These are phyloP conservation scores for Stropharia rugosoannulata DNA, from an alignment of 768 basidiomycete genomes.

Conservation along the genomic window DNA sequence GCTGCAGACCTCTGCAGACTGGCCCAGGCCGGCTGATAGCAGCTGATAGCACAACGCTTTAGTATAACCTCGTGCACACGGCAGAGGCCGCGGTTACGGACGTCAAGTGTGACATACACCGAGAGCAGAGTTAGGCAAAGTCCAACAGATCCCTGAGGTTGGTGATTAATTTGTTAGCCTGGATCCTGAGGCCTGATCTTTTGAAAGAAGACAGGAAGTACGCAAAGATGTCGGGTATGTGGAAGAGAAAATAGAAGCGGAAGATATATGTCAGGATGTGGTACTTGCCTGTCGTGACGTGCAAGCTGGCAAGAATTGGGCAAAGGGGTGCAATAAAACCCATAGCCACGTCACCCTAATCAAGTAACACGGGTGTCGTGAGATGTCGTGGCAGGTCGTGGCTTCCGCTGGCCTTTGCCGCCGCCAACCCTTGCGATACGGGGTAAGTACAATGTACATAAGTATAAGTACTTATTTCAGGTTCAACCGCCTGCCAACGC, in stretches of 20 bases:
- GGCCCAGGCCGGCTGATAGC: not conserved
- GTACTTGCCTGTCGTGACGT: no score
- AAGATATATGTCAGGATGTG: constrained; percentile 2
- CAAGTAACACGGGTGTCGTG: no score
- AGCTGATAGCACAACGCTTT: not conserved
- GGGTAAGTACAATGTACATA: no score
- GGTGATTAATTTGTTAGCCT: constrained; percentile 34
- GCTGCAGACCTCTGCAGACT: not conserved
- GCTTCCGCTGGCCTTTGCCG: no score
- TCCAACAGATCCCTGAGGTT: constrained; percentile 29
- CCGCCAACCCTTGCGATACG: no score
- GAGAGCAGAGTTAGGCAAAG: constrained; percentile 25
- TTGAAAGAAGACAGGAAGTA: constrained; percentile 35
- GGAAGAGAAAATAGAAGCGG: constrained; percentile 33
- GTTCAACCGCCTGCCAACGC: no score
- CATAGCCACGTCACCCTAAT: no score
- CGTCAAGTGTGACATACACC: constrained; percentile 30
- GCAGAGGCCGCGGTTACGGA: constrained; percentile 34
- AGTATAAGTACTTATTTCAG: no score
- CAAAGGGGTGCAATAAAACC: no score
- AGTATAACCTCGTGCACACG: constrained; percentile 38
- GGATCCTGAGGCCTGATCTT: constrained; percentile 34
- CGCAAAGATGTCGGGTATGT: constrained; percentile 36
- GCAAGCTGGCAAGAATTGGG: no score
- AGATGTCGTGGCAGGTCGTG: no score